These are phyloP conservation scores for Leucogyrophana mollusca DNA, from an alignment of 768 basidiomycete species.

Conservation along the genomic window DNA sequence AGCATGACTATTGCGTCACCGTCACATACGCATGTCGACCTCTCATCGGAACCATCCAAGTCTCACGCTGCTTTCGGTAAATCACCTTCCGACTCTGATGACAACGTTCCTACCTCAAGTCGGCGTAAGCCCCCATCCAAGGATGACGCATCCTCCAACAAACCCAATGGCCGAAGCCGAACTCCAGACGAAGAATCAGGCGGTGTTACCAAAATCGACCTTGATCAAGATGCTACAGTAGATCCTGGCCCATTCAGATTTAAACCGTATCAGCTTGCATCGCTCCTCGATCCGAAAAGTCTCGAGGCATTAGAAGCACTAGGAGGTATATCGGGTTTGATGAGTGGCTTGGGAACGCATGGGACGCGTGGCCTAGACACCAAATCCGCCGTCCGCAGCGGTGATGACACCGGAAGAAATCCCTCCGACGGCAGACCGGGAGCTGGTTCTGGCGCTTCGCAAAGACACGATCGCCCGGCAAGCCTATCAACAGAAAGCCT, in stretches of 20 bases:
- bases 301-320: slow-evolving; percentile 61
- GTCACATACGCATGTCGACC: slow-evolving; percentile 38
- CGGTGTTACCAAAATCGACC: slow-evolving; percentile 18
- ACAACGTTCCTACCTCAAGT: background rate
- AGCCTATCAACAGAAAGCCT: slow-evolving; percentile 2
- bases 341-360: slow-evolving; percentile 75
- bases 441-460: slow-evolving; percentile 30
- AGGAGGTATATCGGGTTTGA: slow-evolving; percentile 68
- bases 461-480: slow-evolving; percentile 27
- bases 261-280: slow-evolving; percentile 74
- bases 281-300: slow-evolving; percentile 88
- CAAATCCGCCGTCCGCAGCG: slow-evolving; percentile 9
- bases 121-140: slow-evolving; percentile 11
- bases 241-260: slow-evolving; percentile 74
- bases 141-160: slow-evolving; percentile 17
- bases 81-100: background rate
- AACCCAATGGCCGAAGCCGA: slow-evolving; percentile 20
- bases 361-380: slow-evolving; percentile 41
- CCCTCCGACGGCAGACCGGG: slow-evolving; percentile 18
- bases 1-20: slow-evolving; percentile 35
- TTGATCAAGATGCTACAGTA: slow-evolving; percentile 37
- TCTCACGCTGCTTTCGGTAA: slow-evolving; percentile 17
- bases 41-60: slow-evolving; percentile 28
- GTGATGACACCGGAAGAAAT: background rate
- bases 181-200: slow-evolving; percentile 20